A percentile compares a stretch with the other conserved stretches of the same genome.
These are phyloP conservation scores for Apiospora hydei DNA, from an alignment of 2,329 filamentous ascomycete genomes.

Conservation along the genomic window DNA sequence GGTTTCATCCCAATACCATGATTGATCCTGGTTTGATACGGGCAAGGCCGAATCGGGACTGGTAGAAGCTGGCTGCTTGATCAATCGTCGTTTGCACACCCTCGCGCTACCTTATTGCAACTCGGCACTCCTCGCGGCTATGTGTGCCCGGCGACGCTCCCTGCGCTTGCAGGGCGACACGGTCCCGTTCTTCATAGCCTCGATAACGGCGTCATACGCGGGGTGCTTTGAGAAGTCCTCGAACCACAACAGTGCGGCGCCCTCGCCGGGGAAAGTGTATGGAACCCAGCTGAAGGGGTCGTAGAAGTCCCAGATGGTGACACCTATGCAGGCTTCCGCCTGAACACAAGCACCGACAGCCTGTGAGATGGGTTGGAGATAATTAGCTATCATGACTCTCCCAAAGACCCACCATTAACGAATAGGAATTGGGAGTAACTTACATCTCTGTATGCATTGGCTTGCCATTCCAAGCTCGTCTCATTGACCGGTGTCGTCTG, in stretches of 20 bases:
- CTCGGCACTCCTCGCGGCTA: not conserved
- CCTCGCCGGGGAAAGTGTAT: slow-evolving; percentile 48
- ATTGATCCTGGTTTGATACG: no score
- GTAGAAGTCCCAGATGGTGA: slow-evolving; percentile 47
- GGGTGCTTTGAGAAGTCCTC: slow-evolving; percentile 51
- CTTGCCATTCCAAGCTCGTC: slow-evolving; percentile 41
- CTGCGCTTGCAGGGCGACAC: slow-evolving; percentile 21
- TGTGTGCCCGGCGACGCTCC: not conserved
- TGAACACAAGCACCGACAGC: slow-evolving; percentile 41
- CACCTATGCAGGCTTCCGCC: slow-evolving; percentile 40
- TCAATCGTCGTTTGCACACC: no score
- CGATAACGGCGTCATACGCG: slow-evolving; percentile 48
- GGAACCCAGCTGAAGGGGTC: slow-evolving; percentile 49
- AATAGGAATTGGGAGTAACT: not conserved
- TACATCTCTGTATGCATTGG: slow-evolving; percentile 39
- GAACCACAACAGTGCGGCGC: slow-evolving; percentile 51
- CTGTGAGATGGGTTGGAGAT: slow-evolving; percentile 13
- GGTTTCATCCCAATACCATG: no score
- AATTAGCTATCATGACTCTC: not conserved
- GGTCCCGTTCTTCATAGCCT: slow-evolving; percentile 45
- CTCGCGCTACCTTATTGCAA: not conserved
- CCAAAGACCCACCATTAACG: not conserved
- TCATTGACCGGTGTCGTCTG: slow-evolving; percentile 41
- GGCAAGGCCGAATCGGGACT: no score
- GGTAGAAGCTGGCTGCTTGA: no score